A percentile compares a stretch with the other conserved stretches of the same genome.
Evolutionary conservation across 176 grass and related monocot genomes (phyloP).

Genomic region (Aegilops tauschii): DNA sequence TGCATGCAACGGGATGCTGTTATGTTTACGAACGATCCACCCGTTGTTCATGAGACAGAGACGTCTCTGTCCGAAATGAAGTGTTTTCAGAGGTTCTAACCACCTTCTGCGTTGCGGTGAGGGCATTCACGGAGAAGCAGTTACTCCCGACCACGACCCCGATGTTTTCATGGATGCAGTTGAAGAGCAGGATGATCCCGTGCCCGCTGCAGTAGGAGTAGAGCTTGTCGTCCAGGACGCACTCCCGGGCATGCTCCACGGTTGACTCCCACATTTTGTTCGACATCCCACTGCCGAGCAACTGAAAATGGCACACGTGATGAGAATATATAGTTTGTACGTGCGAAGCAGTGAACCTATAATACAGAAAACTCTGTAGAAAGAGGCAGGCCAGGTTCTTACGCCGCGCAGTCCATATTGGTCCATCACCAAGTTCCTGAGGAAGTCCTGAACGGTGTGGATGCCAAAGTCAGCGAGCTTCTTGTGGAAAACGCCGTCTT

Average conservation of each 20-base stretch:
- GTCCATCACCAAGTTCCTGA: slow-evolving; percentile 76
- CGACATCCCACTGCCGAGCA: slow-evolving; percentile 78
- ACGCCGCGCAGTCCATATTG: slow-evolving; percentile 61
- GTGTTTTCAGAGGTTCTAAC: background rate
- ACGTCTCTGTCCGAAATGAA: background rate
- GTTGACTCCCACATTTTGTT: slow-evolving; percentile 90
- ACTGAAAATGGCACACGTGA: slow-evolving; percentile 26
- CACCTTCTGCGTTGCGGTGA: slow-evolving; percentile 54
- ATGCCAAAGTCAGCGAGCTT: slow-evolving; percentile 70
- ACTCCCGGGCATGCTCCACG: slow-evolving; percentile 69
- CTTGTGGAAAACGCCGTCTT: slow-evolving; percentile 85
- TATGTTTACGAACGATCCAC: background rate
- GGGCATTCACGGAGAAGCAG: slow-evolving; percentile 48
- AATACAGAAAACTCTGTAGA: background rate
- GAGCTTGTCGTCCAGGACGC: slow-evolving; percentile 56
- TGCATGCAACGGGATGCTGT: slow-evolving; percentile 2
- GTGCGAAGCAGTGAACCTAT: background rate
- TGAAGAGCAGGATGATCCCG: slow-evolving; percentile 59
- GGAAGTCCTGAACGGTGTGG: slow-evolving; percentile 72
- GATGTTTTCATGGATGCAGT: slow-evolving; percentile 57
- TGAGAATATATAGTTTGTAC: background rate
- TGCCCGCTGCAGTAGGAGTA: slow-evolving; percentile 63
- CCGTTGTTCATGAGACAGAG: background rate
- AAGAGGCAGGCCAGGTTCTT: slow-evolving; percentile 20
- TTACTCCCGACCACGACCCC: slow-evolving; percentile 47